Conservation (phyloP, 768 basidiomycete species). For the Boletus subcaerulescens region DNA sequence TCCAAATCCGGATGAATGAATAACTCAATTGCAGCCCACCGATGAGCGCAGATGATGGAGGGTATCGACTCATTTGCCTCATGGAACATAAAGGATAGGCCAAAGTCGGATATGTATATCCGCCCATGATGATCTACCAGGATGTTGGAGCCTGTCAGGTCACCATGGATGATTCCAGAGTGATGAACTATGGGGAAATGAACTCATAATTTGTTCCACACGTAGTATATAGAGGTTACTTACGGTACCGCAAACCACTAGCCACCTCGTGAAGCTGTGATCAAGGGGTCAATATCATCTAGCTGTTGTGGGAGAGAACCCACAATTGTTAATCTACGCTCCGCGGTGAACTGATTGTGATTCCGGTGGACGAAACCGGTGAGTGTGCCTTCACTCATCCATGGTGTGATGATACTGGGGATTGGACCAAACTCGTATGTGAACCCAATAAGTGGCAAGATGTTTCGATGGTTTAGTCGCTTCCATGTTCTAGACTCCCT, state of each 20-base stretch:
- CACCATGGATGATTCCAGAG: slow-evolving; percentile 11
- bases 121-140: slow-evolving; percentile 3
- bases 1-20: slow-evolving; percentile 12
- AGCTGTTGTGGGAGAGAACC: neutral
- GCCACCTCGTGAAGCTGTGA: slow-evolving; percentile 10
- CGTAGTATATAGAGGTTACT: neutral
- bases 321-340: slow-evolving; percentile 4
- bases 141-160: slow-evolving; percentile 14
- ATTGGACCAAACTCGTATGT: slow-evolving; percentile 7
- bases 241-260: slow-evolving; percentile 11
- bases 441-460: slow-evolving; percentile 13
- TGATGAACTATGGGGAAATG: slow-evolving; percentile 3
- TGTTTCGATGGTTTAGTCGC: slow-evolving; percentile 6
- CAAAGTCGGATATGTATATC: slow-evolving; percentile 16
- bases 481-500: slow-evolving; percentile 3
- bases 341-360: neutral
- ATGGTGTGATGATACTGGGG: slow-evolving; percentile 13
- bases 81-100: slow-evolving; percentile 1
- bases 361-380: slow-evolving; percentile 7
- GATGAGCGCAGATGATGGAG: slow-evolving; percentile 6
- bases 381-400: slow-evolving; percentile 10
- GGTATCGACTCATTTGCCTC: slow-evolving; percentile 1
- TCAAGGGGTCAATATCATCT: neutral
- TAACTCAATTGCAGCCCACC: slow-evolving; percentile 11
- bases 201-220: neutral